Evolutionary conservation across 1,139 yeast species (phyloP), one percentile per base, ranked within the genome.

Genomic region (Arxiozyma heterogenica): DNA sequence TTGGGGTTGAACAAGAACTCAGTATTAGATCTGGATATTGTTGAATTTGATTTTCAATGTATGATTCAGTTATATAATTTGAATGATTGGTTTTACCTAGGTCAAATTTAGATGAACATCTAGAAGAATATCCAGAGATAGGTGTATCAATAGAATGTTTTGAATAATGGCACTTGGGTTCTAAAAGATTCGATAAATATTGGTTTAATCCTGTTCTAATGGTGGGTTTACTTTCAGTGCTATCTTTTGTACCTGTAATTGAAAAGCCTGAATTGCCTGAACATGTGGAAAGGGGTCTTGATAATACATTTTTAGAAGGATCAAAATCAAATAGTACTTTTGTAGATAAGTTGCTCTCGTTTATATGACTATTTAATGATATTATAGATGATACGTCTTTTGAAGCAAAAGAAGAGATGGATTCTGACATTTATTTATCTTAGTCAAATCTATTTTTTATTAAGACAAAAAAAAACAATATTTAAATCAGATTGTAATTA

Each of bases 201-300:
- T 50, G 52, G 23, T 44, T 44, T 18, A 44, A 22, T 3, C 48
- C 48, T n/a, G 64, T 58, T 55, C 81, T 70, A 60, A 78, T 81
- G 51, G 80, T 72, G 52, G 77, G 69, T 59, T 80, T 78, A 1
- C 89, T 89, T 65, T 83, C 88, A 8, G 83, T 69, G 0, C 89
- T 89, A 64, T 84, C 89, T 62, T 83, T 83, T 30, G 86, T 82
- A 15, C 89, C 89, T 1, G 86, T 83, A 22, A 84, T 82, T 0
- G 88, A 82, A 41, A 83, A 68, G 51, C 86, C 83, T 1, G 87
- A 82, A 2, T 84, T 79, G 41, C 79, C 78, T 21, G 87, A 82
- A 50, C 79, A 78, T 52, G 87, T 73, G 0, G 87, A 82, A 38
- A 80, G 64, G 0, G 86, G 84, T 54, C 86, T 73, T 4, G 81